These are phyloP conservation scores for Amphibolis antarctica DNA, from an alignment of 106 monocot species.

Conservation along the genomic window DNA sequence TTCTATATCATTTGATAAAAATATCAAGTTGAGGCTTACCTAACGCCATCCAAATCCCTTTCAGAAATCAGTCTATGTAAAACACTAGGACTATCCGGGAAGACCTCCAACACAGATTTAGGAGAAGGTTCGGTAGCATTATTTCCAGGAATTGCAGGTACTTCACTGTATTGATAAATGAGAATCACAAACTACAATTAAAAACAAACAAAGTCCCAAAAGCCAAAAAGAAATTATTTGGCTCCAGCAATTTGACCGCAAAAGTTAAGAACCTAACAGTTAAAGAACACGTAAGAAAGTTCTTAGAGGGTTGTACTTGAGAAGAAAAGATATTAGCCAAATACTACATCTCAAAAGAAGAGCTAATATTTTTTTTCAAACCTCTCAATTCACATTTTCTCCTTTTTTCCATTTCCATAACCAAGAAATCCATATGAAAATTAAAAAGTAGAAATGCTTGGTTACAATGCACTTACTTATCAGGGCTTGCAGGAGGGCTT, in stretches of 20 bases:
- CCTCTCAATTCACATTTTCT: no score
- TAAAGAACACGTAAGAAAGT: no score
- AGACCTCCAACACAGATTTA: slow-evolving; percentile 58
- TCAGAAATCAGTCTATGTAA: slow-evolving; percentile 75
- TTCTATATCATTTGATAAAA: not conserved
- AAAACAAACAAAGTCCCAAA: no score
- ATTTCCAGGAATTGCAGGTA: slow-evolving; percentile 17
- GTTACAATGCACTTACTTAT: slow-evolving; percentile 41
- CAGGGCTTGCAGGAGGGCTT: slow-evolving; percentile 92
- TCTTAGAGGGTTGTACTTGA: no score
- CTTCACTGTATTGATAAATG: slow-evolving; percentile 41
- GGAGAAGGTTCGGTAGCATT: slow-evolving; percentile 57
- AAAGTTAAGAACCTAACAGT: no score
- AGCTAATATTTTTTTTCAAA: no score
- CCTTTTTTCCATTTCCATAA: no score
- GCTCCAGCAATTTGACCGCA: no score
- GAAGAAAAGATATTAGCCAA: no score
- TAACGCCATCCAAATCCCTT: slow-evolving; percentile 57
- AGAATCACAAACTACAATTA: not conserved
- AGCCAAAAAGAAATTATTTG: no score
- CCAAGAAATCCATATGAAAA: not conserved
- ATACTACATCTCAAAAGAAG: no score
- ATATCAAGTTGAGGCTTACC: slow-evolving; percentile 27
- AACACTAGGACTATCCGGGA: slow-evolving; percentile 54
- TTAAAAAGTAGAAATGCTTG: not conserved